Evolutionary conservation across 148 eudicot genomes (phyloP), one percentile per base, ranked within the genome.

Genomic region (Chenopodium quinoa): DNA sequence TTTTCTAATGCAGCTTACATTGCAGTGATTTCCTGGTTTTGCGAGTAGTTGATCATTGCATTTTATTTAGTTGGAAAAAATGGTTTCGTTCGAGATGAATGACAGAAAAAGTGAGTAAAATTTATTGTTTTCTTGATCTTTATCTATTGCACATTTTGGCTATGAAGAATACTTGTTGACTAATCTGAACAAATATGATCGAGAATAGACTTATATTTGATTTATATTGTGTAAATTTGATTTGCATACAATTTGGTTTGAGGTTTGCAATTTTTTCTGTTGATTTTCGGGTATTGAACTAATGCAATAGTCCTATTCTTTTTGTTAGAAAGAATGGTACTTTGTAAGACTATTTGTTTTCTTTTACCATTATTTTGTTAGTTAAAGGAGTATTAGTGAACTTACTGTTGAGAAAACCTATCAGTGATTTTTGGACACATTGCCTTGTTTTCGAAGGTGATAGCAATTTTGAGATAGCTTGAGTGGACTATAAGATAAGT

Each of bases 41-140:
- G 68, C 65, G 82, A 54, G 54, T 52, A 47, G 16, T 79, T 58
- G 79, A 62, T 50, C 25, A 22, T 71, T 80, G 68, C 46, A 19
- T 58, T 56, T 25, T 22, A 71, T 31, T 69, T 76, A 75, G 82
- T 75, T 60, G 29, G 69, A 72, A 79, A 80, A 27, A 73, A 91
- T 90, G 94, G 50, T 89, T 80, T 83, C 94, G 32, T 88, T 91
- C 72, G 94, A 91, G 87, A 91, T 91, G 92, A 86, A 91, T 76
- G 92, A 90, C 75, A 69, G 92, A 50, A 91, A 90, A 79, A 91
- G 94, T 91, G 79, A 86, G 94, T 76, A 32, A 63, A 25, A 27
- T 82, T 52, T 8, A 25, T 14, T 76, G 2, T 80, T 81, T 79
- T 64, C 7, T 67, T 46, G 47, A 31, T 78, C 14, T 78, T 48